Percentiles rank a stretch among this genome's conserved stretches.
These are phyloP conservation scores for Rhodotorula sp. DNA, from an alignment of 1,284 basidiomycete genomes.

Conservation along the genomic window DNA sequence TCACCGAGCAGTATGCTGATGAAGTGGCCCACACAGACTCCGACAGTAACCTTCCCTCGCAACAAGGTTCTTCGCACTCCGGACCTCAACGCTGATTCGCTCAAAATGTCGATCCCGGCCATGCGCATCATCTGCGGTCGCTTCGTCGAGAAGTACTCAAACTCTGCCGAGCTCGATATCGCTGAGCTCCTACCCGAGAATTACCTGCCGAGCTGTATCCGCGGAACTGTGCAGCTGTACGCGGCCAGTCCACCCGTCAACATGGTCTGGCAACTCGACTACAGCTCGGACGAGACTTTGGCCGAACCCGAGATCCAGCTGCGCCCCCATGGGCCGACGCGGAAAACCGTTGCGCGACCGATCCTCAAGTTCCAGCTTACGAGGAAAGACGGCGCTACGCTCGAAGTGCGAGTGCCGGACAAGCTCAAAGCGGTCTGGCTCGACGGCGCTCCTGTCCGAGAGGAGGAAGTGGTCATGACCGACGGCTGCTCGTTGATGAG, in stretches of 20 bases:
- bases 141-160: background rate
- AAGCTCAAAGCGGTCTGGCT: background rate
- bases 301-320: slow-evolving; percentile 1
- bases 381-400: slow-evolving; percentile 17
- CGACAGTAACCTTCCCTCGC: slow-evolving; percentile 20
- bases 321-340: background rate
- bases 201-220: slow-evolving; percentile 31
- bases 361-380: slow-evolving; percentile 16
- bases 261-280: slow-evolving; percentile 34
- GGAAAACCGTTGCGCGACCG: background rate
- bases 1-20: no score
- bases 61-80: slow-evolving; percentile 25
- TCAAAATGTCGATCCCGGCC: slow-evolving; percentile 20
- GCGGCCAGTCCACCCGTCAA: background rate
- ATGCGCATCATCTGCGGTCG: slow-evolving; percentile 7
- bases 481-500: slow-evolving; percentile 31
- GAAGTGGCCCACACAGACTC: slow-evolving; percentile 9
- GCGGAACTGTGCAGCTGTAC: background rate
- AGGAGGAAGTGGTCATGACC: slow-evolving; percentile 30
- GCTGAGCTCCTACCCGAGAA: slow-evolving; percentile 2
- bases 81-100: slow-evolving; percentile 23
- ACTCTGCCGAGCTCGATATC: background rate
- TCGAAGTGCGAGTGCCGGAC: background rate
- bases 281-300: background rate
- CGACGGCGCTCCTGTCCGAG: background rate